Percentiles rank a stretch among this genome's conserved stretches.
Conservation (phyloP, 73 alveolate species). For the Paraurostyla sp. region DNA sequence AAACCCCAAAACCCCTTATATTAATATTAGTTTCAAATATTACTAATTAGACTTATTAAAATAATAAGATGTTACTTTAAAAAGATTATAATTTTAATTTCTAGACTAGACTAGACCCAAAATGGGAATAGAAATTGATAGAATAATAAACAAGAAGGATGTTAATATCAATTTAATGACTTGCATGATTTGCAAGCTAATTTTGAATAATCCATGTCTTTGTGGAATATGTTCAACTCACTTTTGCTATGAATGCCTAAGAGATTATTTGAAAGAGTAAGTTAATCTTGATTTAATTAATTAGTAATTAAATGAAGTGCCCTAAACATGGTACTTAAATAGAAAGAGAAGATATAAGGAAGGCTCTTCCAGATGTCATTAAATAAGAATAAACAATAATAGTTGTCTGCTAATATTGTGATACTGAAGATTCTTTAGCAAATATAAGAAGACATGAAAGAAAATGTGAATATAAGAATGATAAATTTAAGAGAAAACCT, state of each 20-base stretch:
- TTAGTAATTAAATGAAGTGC: background rate
- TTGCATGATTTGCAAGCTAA: background rate
- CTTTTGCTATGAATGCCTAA: constrained; percentile 21
- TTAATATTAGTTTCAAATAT: too few species aligned
- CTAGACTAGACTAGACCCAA: too few species aligned
- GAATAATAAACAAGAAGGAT: background rate
- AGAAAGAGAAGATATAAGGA: constrained; percentile 24
- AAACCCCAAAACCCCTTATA: too few species aligned
- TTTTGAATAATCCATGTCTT: constrained; percentile 15
- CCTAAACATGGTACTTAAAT: background rate
- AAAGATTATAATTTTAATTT: too few species aligned
- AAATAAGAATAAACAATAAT: background rate
- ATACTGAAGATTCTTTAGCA: background rate
- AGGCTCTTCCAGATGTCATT: background rate
- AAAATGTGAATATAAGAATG: constrained; percentile 10
- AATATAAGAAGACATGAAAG: constrained; percentile 14
- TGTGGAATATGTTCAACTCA: constrained; percentile 4
- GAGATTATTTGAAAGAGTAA: background rate
- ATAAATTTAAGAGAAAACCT: background rate
- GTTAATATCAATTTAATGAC: background rate
- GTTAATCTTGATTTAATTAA: background rate
- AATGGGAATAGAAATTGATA: background rate
- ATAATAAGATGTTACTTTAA: too few species aligned
- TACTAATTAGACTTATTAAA: too few species aligned
- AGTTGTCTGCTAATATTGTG: background rate